These are phyloP conservation scores for Aureobasidium leucospermi DNA, from an alignment of 2,329 filamentous ascomycete species.

Conservation along the genomic window DNA sequence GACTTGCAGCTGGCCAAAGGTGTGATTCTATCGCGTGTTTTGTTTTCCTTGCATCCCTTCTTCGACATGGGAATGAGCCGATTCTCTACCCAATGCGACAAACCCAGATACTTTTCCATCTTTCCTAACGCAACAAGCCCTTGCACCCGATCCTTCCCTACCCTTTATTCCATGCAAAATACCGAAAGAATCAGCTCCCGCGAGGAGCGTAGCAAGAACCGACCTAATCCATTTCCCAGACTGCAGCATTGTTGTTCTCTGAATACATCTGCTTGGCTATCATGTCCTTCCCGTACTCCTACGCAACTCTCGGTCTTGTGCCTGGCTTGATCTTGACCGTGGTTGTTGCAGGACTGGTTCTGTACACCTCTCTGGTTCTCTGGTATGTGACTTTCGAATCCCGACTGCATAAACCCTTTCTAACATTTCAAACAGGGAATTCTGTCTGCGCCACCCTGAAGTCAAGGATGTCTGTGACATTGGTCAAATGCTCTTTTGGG, in stretches of 20 bases:
- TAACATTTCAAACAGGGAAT: conserved; percentile 54
- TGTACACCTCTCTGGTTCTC: conserved; percentile 70
- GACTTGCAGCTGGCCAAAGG: conserved; percentile 90
- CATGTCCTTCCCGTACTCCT: conserved; percentile 95
- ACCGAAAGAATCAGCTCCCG: background rate
- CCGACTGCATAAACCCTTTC: background rate
- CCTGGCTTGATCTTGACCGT: conserved; percentile 79
- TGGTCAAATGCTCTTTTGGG: conserved; percentile 91
- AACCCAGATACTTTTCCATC: background rate
- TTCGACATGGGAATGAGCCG: conserved; percentile 1
- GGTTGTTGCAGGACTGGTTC: conserved; percentile 66
- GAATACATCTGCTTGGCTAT: conserved; percentile 92
- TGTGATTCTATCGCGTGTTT: conserved; percentile 24
- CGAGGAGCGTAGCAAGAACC: background rate
- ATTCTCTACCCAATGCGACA: conserved; percentile 5
- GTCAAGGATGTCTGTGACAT: conserved; percentile 90
- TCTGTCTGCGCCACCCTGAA: conserved; percentile 84
- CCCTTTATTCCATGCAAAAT: background rate
- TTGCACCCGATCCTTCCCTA: background rate
- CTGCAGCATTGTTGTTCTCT: conserved; percentile 80
- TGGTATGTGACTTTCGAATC: conserved; percentile 41
- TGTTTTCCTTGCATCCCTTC: background rate
- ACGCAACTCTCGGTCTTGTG: conserved; percentile 77
- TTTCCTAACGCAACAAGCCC: background rate
- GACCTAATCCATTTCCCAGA: conserved; percentile 41